phyloP scores from a whole-genome alignment of 257 asterid genomes.

The Cinchona pubescens region DNA sequence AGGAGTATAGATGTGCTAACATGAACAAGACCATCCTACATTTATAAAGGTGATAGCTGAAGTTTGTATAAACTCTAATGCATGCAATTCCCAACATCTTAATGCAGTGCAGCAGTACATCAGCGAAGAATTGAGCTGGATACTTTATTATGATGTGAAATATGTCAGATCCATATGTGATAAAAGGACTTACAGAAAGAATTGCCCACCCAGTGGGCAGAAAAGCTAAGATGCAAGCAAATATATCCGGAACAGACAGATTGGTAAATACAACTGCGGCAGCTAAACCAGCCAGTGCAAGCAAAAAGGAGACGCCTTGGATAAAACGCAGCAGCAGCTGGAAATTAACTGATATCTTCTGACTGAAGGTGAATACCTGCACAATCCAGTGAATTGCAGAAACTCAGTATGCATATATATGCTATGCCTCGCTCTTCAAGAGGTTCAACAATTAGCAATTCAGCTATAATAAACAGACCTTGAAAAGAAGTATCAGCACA shows the following conservation, averaged over 20 bases:
- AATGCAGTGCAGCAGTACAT: not conserved
- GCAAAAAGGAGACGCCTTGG: constrained; percentile 79
- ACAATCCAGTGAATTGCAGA: constrained; percentile 20
- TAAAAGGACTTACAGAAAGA: constrained; percentile 68
- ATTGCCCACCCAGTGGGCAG: constrained; percentile 99
- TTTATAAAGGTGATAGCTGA: not conserved
- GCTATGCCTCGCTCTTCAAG: not conserved
- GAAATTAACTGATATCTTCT: constrained; percentile 93
- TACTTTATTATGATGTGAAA: not conserved
- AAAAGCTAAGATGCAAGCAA: constrained; percentile 88
- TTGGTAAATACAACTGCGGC: constrained; percentile 61
- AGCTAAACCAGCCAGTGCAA: constrained; percentile 75
- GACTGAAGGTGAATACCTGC: constrained; percentile 97
- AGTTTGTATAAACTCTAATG: not conserved
- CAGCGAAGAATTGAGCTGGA: not conserved
- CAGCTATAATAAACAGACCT: constrained; percentile 44
- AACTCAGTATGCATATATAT: no score
- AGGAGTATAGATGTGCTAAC: no score
- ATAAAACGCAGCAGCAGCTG: constrained; percentile 89
- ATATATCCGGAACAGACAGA: constrained; percentile 65
- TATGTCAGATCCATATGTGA: not conserved
- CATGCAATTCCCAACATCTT: not conserved
- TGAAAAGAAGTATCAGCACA: constrained; percentile 76
- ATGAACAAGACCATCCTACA: not conserved
- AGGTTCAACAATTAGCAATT: not conserved